Base-by-base conservation (phyloP, 805 yeast species). In the Cyberlindnera maritima region DNA sequence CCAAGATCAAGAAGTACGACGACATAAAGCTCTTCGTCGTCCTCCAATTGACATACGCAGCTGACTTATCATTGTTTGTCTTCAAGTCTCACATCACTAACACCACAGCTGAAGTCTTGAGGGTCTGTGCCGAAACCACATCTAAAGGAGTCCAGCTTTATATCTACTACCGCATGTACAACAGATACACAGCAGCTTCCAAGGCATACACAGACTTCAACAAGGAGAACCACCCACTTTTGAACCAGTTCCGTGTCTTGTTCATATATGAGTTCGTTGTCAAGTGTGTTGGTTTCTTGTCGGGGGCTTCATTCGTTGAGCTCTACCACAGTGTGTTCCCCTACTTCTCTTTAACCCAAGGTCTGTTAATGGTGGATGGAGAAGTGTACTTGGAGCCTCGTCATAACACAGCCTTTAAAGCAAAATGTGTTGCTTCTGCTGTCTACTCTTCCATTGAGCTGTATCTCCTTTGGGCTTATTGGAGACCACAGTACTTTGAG, bases 141-240 rank as follows among this genome's bases (percentile, higher is more conserved):
- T 4, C 4, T 5, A 9, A 18, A 17, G 18, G 10, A 17, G 5
- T 32, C 18, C 13, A 14, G 11, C 17, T 12, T 4, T 36, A 23
- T 20, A 29, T 32, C 4, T 21, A 33, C 33, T 31, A 33, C 14
- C 13, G 32, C 17, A 33, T 33, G 4, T 38, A 14, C 29, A 12
- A 11, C 1, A 17, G 39, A 4, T 44, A 39, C 35, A 25, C 10
- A 3, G 26, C 21, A 6, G 25, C 47, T 7, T 13, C 11, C 4
- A 44, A 39, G 19, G 26, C 32, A 7, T 44, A 34, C 31, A 25
- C 36, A 3, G 47, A 44, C 14, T 44, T 39, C 36, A 44, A 44
- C 36, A 44, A 28, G 19, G 19, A 3, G 6, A 20, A 35, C 23
- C 8, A 21, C 7, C 47, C 47, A 18, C 20, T 39, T 3, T 20